Conservation (phyloP, 2,329 filamentous ascomycete genomes). For the Penicillium oxalicum region DNA sequence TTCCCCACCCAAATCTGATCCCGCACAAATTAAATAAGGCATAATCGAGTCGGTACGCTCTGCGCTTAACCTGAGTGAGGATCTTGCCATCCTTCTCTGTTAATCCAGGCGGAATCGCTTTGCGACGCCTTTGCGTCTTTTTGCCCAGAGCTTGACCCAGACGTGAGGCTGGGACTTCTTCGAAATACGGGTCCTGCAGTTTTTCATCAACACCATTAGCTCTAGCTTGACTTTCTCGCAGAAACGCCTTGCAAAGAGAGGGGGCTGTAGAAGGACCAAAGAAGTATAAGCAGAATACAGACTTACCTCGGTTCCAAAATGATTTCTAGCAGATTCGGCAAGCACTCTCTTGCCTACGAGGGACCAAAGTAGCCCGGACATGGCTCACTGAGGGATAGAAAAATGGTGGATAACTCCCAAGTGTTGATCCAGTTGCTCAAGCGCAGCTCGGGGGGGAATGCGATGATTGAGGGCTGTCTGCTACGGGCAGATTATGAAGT, state of each 20-base stretch:
- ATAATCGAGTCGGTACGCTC: slow-evolving; percentile 81
- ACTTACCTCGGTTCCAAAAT: slow-evolving; percentile 38
- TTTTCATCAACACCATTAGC: slow-evolving; percentile 3
- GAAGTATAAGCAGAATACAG: too few relatives aligned
- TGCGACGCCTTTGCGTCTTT: slow-evolving; percentile 77
- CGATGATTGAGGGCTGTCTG: too few relatives aligned
- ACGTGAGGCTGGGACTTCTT: slow-evolving; percentile 68
- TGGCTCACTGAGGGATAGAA: slow-evolving; percentile 5
- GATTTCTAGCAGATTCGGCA: slow-evolving; percentile 36
- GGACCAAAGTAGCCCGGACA: slow-evolving; percentile 25
- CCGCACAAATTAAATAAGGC: slow-evolving; percentile 75
- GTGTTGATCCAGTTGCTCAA: too few relatives aligned
- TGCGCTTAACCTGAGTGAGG: slow-evolving; percentile 77
- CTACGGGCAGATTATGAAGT: too few relatives aligned
- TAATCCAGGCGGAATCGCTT: slow-evolving; percentile 75
- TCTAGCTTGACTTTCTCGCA: neutral
- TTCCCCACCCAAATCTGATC: slow-evolving; percentile 81
- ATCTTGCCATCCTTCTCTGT: slow-evolving; percentile 75
- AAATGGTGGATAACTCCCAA: too few relatives aligned
- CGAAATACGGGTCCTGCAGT: slow-evolving; percentile 79
- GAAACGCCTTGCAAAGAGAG: neutral
- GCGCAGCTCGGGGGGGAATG: too few relatives aligned
- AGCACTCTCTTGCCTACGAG: slow-evolving; percentile 31
- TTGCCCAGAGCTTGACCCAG: slow-evolving; percentile 58
- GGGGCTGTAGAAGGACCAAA: too few relatives aligned